Conservation (phyloP, 208 protist genomes). For the Trypanosoma mega region DNA sequence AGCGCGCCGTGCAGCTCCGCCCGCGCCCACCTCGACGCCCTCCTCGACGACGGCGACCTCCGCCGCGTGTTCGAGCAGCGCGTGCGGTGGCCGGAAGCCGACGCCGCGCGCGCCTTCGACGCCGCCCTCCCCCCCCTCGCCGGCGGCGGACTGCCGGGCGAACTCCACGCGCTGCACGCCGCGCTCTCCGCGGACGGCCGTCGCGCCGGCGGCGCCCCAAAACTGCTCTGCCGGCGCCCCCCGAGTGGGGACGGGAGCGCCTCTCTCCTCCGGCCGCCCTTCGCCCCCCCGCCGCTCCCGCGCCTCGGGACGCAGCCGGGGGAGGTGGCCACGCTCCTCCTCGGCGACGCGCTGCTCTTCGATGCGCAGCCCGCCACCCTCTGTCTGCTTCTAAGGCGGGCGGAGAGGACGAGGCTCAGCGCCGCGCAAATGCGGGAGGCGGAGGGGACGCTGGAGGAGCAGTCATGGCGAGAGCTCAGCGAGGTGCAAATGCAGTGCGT, state of each 20-base stretch:
- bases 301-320: slow-evolving; percentile 45
- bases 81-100: no score
- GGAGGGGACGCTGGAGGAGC: slow-evolving; percentile 4
- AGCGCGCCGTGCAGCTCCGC: not conserved
- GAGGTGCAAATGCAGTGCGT: slow-evolving; percentile 5
- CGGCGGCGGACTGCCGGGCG: no score
- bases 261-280: slow-evolving; percentile 9
- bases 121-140: no score
- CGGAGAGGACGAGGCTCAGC: slow-evolving; percentile 25
- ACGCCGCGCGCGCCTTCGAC: no score
- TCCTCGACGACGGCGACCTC: no score
- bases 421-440: slow-evolving; percentile 29
- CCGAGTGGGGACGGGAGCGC: slow-evolving; percentile 27
- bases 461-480: slow-evolving; percentile 9
- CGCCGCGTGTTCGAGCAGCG: no score
- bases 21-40: slow-evolving; percentile 16
- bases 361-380: slow-evolving; percentile 39
- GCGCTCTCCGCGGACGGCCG: no score
- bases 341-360: slow-evolving; percentile 22
- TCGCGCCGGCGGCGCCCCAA: slow-evolving; percentile 19
- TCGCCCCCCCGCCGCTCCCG: slow-evolving; percentile 31
- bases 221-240: slow-evolving; percentile 43
- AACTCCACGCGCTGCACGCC: no score
- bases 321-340: slow-evolving; percentile 33
- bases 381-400: slow-evolving; percentile 23